phyloP scores from a whole-genome alignment of 2,329 filamentous ascomycete genomes.

The Diplocarpon rosae region DNA sequence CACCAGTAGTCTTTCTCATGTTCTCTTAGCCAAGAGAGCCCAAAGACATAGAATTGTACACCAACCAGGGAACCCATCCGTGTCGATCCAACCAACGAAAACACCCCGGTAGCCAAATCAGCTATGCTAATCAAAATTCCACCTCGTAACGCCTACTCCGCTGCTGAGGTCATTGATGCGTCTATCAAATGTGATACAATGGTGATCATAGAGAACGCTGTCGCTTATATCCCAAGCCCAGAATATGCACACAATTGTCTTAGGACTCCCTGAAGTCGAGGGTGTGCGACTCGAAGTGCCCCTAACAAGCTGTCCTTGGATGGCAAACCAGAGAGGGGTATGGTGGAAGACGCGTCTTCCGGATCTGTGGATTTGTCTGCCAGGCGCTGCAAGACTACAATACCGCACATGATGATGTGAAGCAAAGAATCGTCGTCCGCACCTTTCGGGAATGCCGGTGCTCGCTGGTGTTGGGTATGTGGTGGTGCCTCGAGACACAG shows the following conservation, averaged over 20 bases:
- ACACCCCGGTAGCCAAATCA: conserved; percentile 6
- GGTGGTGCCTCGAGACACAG: conserved; percentile 47
- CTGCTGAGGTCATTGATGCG: conserved; percentile 22
- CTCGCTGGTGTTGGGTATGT: conserved; percentile 35
- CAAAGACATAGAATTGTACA: conserved; percentile 19
- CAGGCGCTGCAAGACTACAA: conserved; percentile 56
- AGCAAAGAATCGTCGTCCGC: conserved; percentile 28
- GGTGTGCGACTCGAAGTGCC: conserved; percentile 52
- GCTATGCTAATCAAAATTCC: conserved; percentile 17
- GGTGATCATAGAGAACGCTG: conserved; percentile 16
- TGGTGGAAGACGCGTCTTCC: conserved; percentile 36
- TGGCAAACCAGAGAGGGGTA: conserved; percentile 53
- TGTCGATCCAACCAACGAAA: conserved; percentile 11
- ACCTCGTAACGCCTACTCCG: conserved; percentile 23
- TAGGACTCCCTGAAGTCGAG: conserved; percentile 53
- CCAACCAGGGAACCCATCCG: conserved; percentile 3
- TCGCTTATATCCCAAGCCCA: conserved; percentile 34
- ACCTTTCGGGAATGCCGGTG: conserved; percentile 19
- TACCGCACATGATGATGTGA: conserved; percentile 52
- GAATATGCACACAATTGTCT: conserved; percentile 58
- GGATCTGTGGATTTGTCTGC: conserved; percentile 55
- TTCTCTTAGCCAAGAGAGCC: conserved; percentile 5
- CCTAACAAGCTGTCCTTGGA: conserved; percentile 56
- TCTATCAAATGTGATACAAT: conserved; percentile 26
- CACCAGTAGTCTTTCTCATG: conserved; percentile 9